Conservation (phyloP, 352 stramenopile species). For the Albugo laibachii region DNA sequence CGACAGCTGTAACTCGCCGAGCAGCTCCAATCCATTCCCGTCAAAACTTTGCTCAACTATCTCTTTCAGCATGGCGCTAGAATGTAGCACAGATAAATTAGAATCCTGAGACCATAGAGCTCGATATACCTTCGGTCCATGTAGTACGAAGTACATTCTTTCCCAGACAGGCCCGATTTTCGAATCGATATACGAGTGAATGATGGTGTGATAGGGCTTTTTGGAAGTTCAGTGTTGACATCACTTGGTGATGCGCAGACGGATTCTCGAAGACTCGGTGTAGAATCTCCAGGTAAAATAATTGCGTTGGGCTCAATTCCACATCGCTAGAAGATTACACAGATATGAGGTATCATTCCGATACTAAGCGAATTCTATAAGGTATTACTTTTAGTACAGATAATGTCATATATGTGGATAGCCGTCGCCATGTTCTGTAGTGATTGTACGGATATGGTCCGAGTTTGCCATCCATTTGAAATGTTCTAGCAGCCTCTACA, state of each 20-base stretch:
- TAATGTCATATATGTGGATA: conserved; percentile 46
- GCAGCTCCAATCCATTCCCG: conserved; percentile 46
- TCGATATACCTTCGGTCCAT: conserved; percentile 46
- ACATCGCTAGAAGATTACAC: conserved; percentile 21
- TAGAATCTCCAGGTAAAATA: conserved; percentile 45
- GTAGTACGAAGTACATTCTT: conserved; percentile 50
- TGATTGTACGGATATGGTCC: conserved; percentile 67
- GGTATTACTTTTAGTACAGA: conserved; percentile 28
- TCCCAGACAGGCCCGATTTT: conserved; percentile 10
- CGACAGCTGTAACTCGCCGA: conserved; percentile 87
- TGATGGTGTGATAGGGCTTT: neutral
- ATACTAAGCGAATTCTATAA: too few relatives aligned
- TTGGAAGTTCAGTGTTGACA: neutral
- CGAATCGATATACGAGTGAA: neutral
- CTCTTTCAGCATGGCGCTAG: conserved; percentile 27
- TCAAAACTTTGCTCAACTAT: conserved; percentile 17
- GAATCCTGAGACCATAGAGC: neutral
- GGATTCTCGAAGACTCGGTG: conserved; percentile 6
- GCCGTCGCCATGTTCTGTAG: conserved; percentile 36
- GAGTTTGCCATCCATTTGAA: conserved; percentile 62
- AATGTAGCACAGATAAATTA: neutral
- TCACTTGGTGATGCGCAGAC: too few relatives aligned
- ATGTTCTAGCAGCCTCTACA: conserved; percentile 37
- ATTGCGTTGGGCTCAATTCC: conserved; percentile 36
- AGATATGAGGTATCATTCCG: neutral